Percentiles rank a stretch among this genome's conserved stretches.
phyloP scores from a whole-genome alignment of 352 stramenopile species.

The Globisporangium orthogonon region DNA sequence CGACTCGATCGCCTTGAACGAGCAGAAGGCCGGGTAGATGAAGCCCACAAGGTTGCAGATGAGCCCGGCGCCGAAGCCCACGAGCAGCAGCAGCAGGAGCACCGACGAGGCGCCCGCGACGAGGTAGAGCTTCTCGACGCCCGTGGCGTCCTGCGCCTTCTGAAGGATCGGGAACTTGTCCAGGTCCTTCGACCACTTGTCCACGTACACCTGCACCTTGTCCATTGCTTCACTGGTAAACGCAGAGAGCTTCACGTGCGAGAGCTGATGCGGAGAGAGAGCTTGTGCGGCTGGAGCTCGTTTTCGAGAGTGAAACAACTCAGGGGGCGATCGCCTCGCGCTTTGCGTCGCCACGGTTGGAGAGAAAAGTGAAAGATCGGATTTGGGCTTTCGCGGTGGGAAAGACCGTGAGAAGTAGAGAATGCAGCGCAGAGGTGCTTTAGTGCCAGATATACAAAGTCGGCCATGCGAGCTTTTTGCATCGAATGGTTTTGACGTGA shows the following conservation, averaged over 20 bases:
- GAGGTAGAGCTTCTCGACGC: constrained; percentile 88
- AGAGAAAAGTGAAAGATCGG: not conserved
- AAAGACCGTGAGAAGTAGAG: too few relatives aligned
- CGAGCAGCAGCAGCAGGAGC: constrained; percentile 70
- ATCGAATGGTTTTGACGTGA: too few relatives aligned
- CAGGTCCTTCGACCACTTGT: constrained; percentile 84
- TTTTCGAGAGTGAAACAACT: constrained; percentile 10
- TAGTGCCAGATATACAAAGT: not conserved
- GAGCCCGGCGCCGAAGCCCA: constrained; percentile 81
- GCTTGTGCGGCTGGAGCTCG: not conserved
- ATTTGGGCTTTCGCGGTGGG: too few relatives aligned
- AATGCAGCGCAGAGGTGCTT: not conserved
- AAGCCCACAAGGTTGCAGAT: constrained; percentile 85
- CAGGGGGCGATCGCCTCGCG: not conserved
- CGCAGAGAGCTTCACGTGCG: too few relatives aligned
- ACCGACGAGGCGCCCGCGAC: constrained; percentile 51
- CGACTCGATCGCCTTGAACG: constrained; percentile 84
- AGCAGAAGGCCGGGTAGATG: constrained; percentile 75
- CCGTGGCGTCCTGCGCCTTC: constrained; percentile 72
- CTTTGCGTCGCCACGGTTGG: not conserved
- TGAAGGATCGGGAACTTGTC: constrained; percentile 78
- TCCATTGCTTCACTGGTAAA: constrained; percentile 36
- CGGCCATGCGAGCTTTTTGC: not conserved
- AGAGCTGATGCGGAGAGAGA: too few relatives aligned
- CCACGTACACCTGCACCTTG: constrained; percentile 76